Base-by-base conservation (phyloP, 108 stramenopile genomes). In the Mayamaea pseudoterrestris region DNA sequence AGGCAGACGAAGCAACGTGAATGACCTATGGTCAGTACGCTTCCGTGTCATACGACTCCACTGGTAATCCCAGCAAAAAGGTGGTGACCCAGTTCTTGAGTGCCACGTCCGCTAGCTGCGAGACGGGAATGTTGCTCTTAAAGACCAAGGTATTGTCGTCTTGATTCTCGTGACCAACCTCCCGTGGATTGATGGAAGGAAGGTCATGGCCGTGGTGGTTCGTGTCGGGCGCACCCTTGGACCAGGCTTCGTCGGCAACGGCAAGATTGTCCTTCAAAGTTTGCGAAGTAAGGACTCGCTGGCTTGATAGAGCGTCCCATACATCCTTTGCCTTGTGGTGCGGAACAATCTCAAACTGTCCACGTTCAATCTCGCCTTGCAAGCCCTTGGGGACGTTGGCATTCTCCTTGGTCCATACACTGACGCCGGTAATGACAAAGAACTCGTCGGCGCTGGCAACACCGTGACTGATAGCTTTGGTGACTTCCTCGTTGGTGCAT, bases 71-170 rank as follows among this genome's bases (percentile, higher is more conserved):
- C 16, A 85, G 53, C 17, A 85, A 57, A 54, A 80, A 88, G 16
- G 80, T 78, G 6, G 78, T 74, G 35, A 80, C 59, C 86, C 86
- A 88, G 41, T 66, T 80, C 18, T 59, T 65, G 5, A 80, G 53
- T 12, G 86, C 80, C 52, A 79, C 74, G 43, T 88, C 76, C 3
- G 76, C 65, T 30, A 88, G 58, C 35, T 70, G 55, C 5, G 80
- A 64, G 5, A 88, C 78, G 41, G 74, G 83, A 26, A 68, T 69
- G 24, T 70, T 65, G 24, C 65, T 75, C 44, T 83, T 80, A 44
- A 77, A 77, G 1, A 83, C 81, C 17, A 73, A 34, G 1, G 73
- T 57, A 29, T 83, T 76, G 56, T 83, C 78, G 13, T 83, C 79
- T 44, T 80, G 74, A 41, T 83, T 78, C 13, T 78, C 49, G 26